Conservation (phyloP, 139 green algal genomes). For the Coelastrella sp. region DNA sequence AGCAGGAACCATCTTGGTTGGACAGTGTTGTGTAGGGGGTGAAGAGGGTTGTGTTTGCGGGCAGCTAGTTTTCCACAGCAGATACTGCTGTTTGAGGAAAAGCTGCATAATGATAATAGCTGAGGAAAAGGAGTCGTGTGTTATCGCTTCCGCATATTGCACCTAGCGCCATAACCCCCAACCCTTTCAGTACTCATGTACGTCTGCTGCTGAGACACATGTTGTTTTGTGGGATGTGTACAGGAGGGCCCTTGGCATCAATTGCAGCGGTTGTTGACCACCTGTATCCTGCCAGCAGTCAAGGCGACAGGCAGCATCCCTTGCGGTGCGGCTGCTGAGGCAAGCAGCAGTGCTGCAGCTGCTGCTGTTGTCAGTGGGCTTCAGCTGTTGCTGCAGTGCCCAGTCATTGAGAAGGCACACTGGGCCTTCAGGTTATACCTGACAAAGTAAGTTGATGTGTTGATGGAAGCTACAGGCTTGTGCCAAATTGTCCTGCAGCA, state of each 20-base stretch:
- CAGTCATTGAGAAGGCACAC: not conserved
- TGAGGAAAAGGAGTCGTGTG: too few species aligned
- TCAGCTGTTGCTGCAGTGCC: not conserved
- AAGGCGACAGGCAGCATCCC: not conserved
- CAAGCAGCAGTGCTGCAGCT: not conserved
- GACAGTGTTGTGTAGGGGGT: too few species aligned
- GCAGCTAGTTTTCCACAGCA: too few species aligned
- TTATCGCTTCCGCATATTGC: too few species aligned
- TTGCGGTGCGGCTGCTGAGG: not conserved
- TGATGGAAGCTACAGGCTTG: too few species aligned
- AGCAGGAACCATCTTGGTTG: too few species aligned
- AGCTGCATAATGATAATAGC: too few species aligned
- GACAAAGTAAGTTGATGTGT: not conserved
- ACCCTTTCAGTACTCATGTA: too few species aligned
- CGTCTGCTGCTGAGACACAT: not conserved
- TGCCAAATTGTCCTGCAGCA: too few species aligned
- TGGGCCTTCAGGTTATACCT: conserved; percentile 23
- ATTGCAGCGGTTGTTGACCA: conserved; percentile 18
- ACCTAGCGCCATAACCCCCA: too few species aligned
- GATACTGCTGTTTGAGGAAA: too few species aligned
- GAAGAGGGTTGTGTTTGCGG: too few species aligned
- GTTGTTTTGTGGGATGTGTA: not conserved
- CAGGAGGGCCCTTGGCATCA: not conserved
- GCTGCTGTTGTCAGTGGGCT: conserved; percentile 9
- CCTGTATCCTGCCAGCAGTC: not conserved